These are phyloP conservation scores for Mucor racemosus DNA, from an alignment of 371 early-diverging fungal genomes.

Conservation along the genomic window DNA sequence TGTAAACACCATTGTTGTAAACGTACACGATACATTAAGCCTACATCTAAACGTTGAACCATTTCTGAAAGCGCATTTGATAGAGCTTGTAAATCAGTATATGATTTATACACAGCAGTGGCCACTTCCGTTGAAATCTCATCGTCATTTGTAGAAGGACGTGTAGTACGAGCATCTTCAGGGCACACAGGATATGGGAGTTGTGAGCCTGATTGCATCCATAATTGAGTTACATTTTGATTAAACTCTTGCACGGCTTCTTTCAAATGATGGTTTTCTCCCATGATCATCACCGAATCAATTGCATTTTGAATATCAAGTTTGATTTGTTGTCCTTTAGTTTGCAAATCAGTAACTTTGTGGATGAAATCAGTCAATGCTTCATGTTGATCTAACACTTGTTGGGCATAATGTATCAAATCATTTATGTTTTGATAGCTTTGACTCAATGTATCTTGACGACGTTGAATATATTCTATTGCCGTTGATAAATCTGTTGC, in stretches of 20 bases:
- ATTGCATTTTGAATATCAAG: conserved; percentile 21
- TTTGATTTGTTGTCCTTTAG: conserved; percentile 11
- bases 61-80: conserved; percentile 21
- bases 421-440: conserved; percentile 27
- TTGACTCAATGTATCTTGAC: conserved; percentile 36
- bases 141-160: conserved; percentile 37
- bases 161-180: conserved; percentile 37
- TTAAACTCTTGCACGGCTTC: conserved; percentile 16
- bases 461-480: conserved; percentile 27
- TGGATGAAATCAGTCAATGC: conserved; percentile 22
- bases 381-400: conserved; percentile 31
- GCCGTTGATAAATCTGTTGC: neutral
- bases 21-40: neutral
- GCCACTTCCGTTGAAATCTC: conserved; percentile 32
- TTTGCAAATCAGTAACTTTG: conserved; percentile 5
- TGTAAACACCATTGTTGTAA: conserved; percentile 19
- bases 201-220: conserved; percentile 27
- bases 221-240: conserved; percentile 20
- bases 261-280: neutral
- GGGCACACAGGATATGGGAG: conserved; percentile 40
- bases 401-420: conserved; percentile 23
- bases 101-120: conserved; percentile 22
- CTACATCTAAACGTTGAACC: conserved; percentile 10
- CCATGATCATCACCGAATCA: neutral
- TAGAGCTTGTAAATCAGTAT: conserved; percentile 32